These are phyloP conservation scores for Globisporangium splendens DNA, from an alignment of 352 stramenopile genomes.

Conservation along the genomic window DNA sequence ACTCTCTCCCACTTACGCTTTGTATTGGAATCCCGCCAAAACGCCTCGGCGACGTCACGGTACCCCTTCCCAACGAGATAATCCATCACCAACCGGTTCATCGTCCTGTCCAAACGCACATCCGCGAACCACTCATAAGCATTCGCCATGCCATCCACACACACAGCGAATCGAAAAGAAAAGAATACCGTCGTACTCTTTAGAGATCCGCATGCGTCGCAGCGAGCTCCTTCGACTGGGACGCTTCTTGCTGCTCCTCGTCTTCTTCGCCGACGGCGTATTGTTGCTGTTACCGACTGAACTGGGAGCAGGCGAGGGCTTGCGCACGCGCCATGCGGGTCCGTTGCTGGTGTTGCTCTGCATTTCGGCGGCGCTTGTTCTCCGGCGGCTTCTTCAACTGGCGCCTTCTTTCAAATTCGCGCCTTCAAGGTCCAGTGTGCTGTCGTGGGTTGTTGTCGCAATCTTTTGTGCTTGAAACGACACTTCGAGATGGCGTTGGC, in stretches of 20 bases:
- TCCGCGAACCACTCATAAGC: background rate
- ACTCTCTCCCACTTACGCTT: constrained; percentile 42
- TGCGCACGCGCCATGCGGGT: constrained; percentile 6
- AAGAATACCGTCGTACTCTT: constrained; percentile 44
- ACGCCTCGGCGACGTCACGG: constrained; percentile 69
- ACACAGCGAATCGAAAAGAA: background rate
- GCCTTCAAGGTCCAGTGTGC: background rate
- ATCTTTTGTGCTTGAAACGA: constrained; percentile 11
- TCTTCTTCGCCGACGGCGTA: constrained; percentile 12
- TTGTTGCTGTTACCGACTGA: constrained; percentile 11
- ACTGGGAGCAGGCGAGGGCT: constrained; percentile 14
- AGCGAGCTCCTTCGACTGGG: constrained; percentile 8
- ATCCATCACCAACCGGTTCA: constrained; percentile 81
- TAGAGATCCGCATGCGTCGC: constrained; percentile 59
- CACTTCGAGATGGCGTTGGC: background rate
- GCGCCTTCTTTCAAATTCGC: background rate
- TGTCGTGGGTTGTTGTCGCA: too few relatives aligned
- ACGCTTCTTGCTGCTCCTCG: constrained; percentile 15
- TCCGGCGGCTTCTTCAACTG: background rate
- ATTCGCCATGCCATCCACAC: background rate
- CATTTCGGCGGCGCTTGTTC: background rate
- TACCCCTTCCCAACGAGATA: constrained; percentile 81
- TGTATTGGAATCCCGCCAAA: constrained; percentile 65
- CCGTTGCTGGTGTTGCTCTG: constrained; percentile 1
- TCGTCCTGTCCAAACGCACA: constrained; percentile 31